Base-by-base conservation (phyloP, 2,329 filamentous ascomycete species). In the Claviceps arundinis region DNA sequence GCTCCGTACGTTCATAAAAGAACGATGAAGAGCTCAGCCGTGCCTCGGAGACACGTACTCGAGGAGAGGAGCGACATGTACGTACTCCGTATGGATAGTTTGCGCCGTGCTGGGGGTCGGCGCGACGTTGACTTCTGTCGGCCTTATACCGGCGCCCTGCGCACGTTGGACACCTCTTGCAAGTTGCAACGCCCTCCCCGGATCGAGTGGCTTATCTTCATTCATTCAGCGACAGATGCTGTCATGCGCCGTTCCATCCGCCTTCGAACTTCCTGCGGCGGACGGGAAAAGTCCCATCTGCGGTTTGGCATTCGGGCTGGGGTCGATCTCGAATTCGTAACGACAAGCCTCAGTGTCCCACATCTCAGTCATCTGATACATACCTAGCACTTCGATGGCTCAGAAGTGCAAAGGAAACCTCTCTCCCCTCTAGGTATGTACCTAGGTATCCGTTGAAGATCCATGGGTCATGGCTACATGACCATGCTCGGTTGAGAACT, bases 121-220 rank as follows among this genome's bases (percentile, higher is more conserved):
- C 30, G n/a, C 37, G 38, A 42, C 19, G 30, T 38, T 37, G 26
- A 17, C 26, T 13, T 43, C 17, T 41, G 43, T 53, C 52, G 44
- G 48, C 52, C 37, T 53, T 53, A 43, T 53, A 48, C 44, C 52
- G 47, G 42, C 34, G 48, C 9, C 37, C 40, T 47, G 38, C 24
- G 34, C 40, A 14, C 16, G 40, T 51, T 50, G 41, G 42, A 47
- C 17, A 40, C 37, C 9, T 3, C 38, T 43, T 17, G 7, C 40
- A n/a, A 47, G 8, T 43, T 17, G 13, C 34, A n/a, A 47, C 9
- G 30, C 30, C 44, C 34, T 30, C 30, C 42, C 43, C 48, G 17
- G 43, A 38, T 43, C 43, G 11, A 38, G 43, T 17, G 42, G 26
- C 34, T 37, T 38, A 11, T 34, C 4, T 11, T 34, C 9, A 34